phyloP scores from a whole-genome alignment of 2,329 filamentous ascomycete genomes.

The Penicillium frequentans region DNA sequence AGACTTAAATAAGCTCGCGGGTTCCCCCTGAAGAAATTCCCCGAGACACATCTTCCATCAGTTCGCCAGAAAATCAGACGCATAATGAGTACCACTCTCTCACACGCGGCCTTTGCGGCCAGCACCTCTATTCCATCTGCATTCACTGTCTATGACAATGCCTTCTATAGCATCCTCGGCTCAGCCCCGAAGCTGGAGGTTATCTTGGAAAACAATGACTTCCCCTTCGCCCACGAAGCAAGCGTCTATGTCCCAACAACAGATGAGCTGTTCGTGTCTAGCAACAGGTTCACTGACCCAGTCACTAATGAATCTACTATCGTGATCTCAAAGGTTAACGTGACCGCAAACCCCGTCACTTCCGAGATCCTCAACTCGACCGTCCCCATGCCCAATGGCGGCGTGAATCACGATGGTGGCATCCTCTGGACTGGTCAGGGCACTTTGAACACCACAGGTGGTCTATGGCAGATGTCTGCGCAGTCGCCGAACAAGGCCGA shows the following conservation, averaged over 20 bases:
- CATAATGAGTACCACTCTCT: not conserved
- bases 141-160: constrained; percentile 18
- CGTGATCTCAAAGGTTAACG: constrained; percentile 18
- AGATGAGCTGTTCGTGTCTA: constrained; percentile 41
- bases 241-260: constrained; percentile 38
- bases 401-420: constrained; percentile 46
- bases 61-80: not conserved
- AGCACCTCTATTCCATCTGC: constrained; percentile 22
- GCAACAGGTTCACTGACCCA: constrained; percentile 33
- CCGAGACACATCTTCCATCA: not conserved
- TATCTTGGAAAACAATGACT: constrained; percentile 38
- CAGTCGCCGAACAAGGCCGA: constrained; percentile 24
- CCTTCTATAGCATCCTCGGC: constrained; percentile 37
- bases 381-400: constrained; percentile 51
- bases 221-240: constrained; percentile 54
- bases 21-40: not conserved
- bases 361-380: constrained; percentile 39
- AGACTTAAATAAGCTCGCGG: not conserved
- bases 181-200: constrained; percentile 37
- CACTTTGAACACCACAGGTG: constrained; percentile 16
- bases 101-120: not conserved
- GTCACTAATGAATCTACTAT: constrained; percentile 18
- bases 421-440: constrained; percentile 49
- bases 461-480: constrained; percentile 24
- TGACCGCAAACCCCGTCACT: constrained; percentile 9